These are phyloP conservation scores for Domatiomyces globalis DNA, from an alignment of 2,329 filamentous ascomycete genomes.

Conservation along the genomic window DNA sequence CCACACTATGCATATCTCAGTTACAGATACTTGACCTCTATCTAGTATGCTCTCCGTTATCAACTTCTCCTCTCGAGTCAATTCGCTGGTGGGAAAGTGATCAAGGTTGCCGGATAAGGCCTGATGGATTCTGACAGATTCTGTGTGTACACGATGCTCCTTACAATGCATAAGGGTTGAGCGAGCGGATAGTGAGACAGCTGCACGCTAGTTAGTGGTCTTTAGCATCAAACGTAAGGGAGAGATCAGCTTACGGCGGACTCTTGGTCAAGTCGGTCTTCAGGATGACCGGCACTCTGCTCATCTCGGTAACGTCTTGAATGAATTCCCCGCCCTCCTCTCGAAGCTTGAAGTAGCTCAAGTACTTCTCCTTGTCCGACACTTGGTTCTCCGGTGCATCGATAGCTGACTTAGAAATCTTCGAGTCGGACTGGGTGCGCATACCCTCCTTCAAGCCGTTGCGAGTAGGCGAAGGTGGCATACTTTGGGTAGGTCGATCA, in stretches of 20 bases:
- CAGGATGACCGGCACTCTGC: constrained; percentile 86
- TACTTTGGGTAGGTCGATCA: constrained; percentile 87
- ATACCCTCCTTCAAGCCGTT: constrained; percentile 57
- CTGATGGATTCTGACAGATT: not conserved
- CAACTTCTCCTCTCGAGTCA: not conserved
- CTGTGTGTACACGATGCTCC: not conserved
- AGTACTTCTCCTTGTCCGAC: constrained; percentile 90
- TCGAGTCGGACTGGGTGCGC: constrained; percentile 87
- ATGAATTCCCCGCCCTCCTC: constrained; percentile 94
- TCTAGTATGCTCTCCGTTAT: not conserved
- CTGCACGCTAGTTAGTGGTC: constrained; percentile 23
- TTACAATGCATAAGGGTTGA: constrained; percentile 38
- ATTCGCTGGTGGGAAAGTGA: not conserved
- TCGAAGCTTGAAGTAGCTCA: constrained; percentile 74
- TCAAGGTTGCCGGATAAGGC: not conserved
- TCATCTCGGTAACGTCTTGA: constrained; percentile 97
- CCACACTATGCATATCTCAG: not conserved
- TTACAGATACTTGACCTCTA: not conserved
- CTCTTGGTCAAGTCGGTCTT: constrained; percentile 98
- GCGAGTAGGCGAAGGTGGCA: constrained; percentile 77
- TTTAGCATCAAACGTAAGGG: not conserved
- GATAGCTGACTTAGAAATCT: constrained; percentile 52
- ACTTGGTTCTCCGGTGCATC: constrained; percentile 67
- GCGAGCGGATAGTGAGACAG: constrained; percentile 37
- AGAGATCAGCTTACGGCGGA: constrained; percentile 67